Conservation (phyloP, 768 basidiomycete genomes). For the Agrocybe pediades region DNA sequence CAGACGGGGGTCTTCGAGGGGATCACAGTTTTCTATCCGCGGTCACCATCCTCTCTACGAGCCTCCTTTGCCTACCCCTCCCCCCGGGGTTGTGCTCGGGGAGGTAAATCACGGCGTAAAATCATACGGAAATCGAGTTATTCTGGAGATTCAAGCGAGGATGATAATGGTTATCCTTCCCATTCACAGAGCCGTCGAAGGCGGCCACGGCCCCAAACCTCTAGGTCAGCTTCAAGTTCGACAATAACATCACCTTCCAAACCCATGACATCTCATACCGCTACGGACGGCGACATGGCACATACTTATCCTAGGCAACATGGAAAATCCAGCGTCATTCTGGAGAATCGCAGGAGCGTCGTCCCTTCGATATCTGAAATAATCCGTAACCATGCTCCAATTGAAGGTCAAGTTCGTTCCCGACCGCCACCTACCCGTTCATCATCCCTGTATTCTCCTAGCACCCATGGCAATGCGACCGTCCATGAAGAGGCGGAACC, state of each 20-base stretch:
- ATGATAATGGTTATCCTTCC: constrained; percentile 43
- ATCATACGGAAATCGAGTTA: constrained; percentile 24
- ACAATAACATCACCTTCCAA: constrained; percentile 17
- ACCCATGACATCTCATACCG: not conserved
- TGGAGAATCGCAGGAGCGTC: constrained; percentile 46
- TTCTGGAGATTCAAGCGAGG: constrained; percentile 56
- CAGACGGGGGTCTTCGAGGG: constrained; percentile 40
- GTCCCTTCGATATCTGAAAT: constrained; percentile 89
- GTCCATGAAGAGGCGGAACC: constrained; percentile 56
- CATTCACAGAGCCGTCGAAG: constrained; percentile 33
- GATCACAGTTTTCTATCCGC: constrained; percentile 56
- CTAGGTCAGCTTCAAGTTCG: constrained; percentile 29
- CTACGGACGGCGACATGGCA: constrained; percentile 2
- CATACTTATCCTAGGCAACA: constrained; percentile 7
- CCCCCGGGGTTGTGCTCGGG: constrained; percentile 78
- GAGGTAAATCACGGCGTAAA: constrained; percentile 38
- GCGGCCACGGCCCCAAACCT: constrained; percentile 29
- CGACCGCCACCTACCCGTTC: constrained; percentile 45
- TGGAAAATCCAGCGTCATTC: constrained; percentile 19
- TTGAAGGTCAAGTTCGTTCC: constrained; percentile 49
- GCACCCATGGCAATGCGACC: constrained; percentile 43
- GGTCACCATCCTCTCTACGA: constrained; percentile 77
- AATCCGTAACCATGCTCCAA: constrained; percentile 78
- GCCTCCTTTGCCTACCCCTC: constrained; percentile 82
- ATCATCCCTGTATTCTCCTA: constrained; percentile 50